These are phyloP conservation scores for Chlorella sp. DNA, from an alignment of 139 green algal species.

Conservation along the genomic window DNA sequence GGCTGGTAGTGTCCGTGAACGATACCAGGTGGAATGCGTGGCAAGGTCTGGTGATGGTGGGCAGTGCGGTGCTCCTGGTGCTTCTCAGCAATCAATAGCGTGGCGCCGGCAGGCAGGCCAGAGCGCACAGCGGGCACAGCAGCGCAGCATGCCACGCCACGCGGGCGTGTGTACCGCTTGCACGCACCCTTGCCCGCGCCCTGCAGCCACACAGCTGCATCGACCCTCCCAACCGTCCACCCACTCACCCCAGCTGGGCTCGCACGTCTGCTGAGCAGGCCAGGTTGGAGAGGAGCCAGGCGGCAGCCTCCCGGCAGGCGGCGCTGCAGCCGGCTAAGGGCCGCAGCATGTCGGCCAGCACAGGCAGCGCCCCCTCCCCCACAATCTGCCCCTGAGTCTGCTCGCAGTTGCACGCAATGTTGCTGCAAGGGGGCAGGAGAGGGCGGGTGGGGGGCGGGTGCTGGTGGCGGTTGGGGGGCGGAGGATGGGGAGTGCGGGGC, in stretches of 20 bases:
- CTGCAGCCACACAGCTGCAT: background rate
- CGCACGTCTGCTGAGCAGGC: conserved; percentile 26
- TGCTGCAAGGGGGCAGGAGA: background rate
- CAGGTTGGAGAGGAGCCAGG: conserved; percentile 40
- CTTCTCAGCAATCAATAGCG: background rate
- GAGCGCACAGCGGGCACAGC: background rate
- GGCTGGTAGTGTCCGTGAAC: background rate
- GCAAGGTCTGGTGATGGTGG: no score
- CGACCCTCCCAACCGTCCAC: background rate
- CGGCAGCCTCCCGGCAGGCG: conserved; percentile 24
- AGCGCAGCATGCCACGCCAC: no score
- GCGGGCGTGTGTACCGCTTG: no score
- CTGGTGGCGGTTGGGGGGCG: background rate
- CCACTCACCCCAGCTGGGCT: background rate
- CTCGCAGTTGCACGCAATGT: conserved; percentile 44
- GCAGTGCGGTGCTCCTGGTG: no score
- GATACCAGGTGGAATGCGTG: no score
- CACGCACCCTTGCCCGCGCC: no score
- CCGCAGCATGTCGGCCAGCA: conserved; percentile 13
- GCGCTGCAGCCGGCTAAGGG: background rate
- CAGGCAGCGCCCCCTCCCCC: conserved; percentile 19
- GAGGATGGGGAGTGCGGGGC: background rate
- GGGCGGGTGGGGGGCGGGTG: background rate
- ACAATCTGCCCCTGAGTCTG: conserved; percentile 27
- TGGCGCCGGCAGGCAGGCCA: background rate